Percentiles rank a stretch among this genome's conserved stretches.
phyloP scores from a whole-genome alignment of 2,329 filamentous ascomycete genomes.

The Fusarium tjaetaba region DNA sequence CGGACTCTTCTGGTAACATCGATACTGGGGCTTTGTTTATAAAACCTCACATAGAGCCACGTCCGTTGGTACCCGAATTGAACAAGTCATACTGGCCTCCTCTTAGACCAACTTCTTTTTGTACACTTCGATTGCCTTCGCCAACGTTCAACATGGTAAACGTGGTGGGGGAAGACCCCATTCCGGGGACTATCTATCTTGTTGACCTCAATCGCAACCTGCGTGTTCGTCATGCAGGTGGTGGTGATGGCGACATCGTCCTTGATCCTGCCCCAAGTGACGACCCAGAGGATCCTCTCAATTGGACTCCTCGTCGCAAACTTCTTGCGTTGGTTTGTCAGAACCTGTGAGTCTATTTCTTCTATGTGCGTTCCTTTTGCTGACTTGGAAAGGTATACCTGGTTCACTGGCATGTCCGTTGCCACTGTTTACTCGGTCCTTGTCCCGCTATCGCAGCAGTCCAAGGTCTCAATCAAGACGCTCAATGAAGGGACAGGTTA shows the following conservation, averaged over 20 bases:
- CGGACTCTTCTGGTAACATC: not conserved
- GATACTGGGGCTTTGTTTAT: not conserved
- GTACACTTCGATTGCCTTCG: not conserved
- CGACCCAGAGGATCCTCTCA: slow-evolving; percentile 64
- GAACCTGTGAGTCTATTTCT: slow-evolving; percentile 39
- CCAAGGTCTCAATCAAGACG: slow-evolving; percentile 47
- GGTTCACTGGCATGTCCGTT: slow-evolving; percentile 53
- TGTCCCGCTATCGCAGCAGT: slow-evolving; percentile 48
- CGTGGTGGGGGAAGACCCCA: not conserved
- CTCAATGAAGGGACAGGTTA: slow-evolving; percentile 54
- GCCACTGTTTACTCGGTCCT: slow-evolving; percentile 53
- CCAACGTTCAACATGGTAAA: not conserved
- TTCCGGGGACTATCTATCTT: slow-evolving; percentile 55
- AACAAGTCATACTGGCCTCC: not conserved
- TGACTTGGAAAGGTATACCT: slow-evolving; percentile 46
- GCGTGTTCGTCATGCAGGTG: slow-evolving; percentile 45
- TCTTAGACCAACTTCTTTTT: not conserved
- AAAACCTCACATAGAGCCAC: not conserved
- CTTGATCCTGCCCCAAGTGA: slow-evolving; percentile 60
- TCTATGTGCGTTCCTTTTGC: rapidly evolving
- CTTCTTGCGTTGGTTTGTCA: slow-evolving; percentile 42
- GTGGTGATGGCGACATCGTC: slow-evolving; percentile 54
- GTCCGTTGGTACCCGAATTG: not conserved
- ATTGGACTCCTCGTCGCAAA: slow-evolving; percentile 53
- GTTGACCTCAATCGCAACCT: slow-evolving; percentile 51